These are phyloP conservation scores for Acanthamoeba healyi DNA, from an alignment of 208 protist genomes.

Conservation along the genomic window DNA sequence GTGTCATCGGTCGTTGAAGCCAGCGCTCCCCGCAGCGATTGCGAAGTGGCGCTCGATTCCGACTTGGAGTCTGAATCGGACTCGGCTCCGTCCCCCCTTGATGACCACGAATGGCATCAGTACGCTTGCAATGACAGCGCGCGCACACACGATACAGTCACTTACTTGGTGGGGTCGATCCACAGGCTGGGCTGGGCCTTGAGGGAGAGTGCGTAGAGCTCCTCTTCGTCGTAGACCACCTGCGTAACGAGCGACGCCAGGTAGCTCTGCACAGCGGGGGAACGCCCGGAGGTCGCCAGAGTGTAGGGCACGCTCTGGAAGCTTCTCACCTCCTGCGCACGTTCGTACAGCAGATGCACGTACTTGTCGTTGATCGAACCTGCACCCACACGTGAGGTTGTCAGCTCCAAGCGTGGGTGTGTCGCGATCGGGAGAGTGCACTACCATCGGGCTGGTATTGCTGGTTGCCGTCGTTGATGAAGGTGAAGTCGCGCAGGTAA, in stretches of 20 bases:
- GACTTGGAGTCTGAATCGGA: background rate
- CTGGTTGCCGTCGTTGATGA: constrained; percentile 68
- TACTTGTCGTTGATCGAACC: constrained; percentile 20
- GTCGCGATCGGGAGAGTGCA: background rate
- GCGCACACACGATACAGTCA: background rate
- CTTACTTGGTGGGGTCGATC: constrained; percentile 1
- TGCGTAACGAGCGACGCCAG: background rate
- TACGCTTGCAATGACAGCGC: background rate
- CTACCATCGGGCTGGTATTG: background rate
- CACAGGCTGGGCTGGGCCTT: constrained; percentile 9
- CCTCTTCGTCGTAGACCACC: background rate
- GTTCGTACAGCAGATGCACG: background rate
- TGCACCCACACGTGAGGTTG: background rate
- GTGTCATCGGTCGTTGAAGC: background rate
- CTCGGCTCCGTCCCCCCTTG: background rate
- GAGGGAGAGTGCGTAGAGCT: background rate
- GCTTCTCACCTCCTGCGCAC: background rate
- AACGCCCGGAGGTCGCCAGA: background rate
- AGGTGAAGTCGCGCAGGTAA: constrained; percentile 59
- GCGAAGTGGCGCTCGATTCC: background rate
- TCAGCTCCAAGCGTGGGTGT: background rate
- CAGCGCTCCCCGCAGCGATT: background rate
- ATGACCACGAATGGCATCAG: background rate
- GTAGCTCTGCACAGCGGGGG: background rate
- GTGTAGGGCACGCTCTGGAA: constrained; percentile 11